Percentiles rank a stretch among this genome's conserved stretches.
Evolutionary conservation across 768 basidiomycete species (phyloP).

Genomic region (Pleurotus cornucopiae): DNA sequence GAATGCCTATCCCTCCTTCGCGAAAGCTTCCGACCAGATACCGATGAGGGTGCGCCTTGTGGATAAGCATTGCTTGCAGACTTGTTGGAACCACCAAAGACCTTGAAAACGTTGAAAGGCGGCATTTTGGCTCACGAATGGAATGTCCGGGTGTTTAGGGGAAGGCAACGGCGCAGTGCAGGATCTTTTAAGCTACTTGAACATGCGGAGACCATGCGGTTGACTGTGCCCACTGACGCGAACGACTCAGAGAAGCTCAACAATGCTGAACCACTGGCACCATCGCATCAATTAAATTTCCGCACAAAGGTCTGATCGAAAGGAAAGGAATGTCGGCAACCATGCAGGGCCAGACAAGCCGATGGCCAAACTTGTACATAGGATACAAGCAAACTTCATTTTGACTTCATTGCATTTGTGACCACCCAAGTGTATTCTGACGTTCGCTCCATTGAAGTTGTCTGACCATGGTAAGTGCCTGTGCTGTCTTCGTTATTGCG

Average conservation of each 20-base stretch:
- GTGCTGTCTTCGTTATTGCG: conserved; percentile 60
- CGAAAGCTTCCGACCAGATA: not conserved
- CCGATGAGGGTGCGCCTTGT: not conserved
- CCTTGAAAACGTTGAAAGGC: conserved; percentile 21
- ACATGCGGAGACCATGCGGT: conserved; percentile 10
- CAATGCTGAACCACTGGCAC: too few species aligned
- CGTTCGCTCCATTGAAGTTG: conserved; percentile 49
- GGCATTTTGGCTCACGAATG: conserved; percentile 12
- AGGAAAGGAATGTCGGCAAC: too few species aligned
- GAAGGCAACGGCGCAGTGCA: not conserved
- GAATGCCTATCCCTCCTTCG: not conserved
- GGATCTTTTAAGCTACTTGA: conserved; percentile 4
- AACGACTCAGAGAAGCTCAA: not conserved
- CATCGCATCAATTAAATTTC: too few species aligned
- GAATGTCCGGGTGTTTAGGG: not conserved
- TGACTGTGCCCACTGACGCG: not conserved
- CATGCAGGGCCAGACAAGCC: too few species aligned
- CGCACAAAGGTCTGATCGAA: too few species aligned
- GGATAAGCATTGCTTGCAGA: conserved; percentile 7
- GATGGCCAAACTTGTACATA: too few species aligned
- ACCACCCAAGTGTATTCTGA: conserved; percentile 15
- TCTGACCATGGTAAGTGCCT: conserved; percentile 57
- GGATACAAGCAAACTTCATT: too few species aligned
- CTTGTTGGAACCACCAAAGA: conserved; percentile 16
- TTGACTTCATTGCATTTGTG: not conserved